These are phyloP conservation scores for Leccinellum rugosiceps DNA, from an alignment of 768 basidiomycete genomes.

Conservation along the genomic window DNA sequence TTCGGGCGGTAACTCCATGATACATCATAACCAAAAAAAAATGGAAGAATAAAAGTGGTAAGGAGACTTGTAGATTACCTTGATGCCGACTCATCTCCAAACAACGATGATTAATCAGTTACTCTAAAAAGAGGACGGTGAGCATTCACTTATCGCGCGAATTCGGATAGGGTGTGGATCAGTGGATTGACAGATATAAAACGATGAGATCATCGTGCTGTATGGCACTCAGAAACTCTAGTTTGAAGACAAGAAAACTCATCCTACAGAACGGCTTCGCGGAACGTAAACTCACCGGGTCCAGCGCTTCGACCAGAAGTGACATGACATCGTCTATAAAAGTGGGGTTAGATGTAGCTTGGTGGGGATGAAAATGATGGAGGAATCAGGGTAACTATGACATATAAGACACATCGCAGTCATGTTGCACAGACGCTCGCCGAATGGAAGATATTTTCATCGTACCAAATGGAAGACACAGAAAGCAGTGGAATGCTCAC, in stretches of 20 bases:
- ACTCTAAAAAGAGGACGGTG: constrained; percentile 6
- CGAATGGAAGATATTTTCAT: constrained; percentile 51
- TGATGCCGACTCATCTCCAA: not conserved
- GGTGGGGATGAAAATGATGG: constrained; percentile 17
- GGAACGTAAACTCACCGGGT: constrained; percentile 8
- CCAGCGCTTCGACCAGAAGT: not conserved
- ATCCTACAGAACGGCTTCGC: constrained; percentile 37
- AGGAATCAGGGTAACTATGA: constrained; percentile 92
- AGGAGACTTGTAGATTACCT: constrained; percentile 9
- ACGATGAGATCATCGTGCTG: constrained; percentile 64
- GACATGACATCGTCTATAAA: not conserved
- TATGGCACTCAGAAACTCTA: constrained; percentile 85
- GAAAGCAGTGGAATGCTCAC: constrained; percentile 5
- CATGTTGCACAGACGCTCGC: constrained; percentile 48
- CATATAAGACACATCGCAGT: constrained; percentile 58
- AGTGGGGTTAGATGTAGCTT: constrained; percentile 6
- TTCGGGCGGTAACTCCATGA: constrained; percentile 89
- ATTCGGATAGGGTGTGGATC: constrained; percentile 33
- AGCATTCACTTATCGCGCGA: not conserved
- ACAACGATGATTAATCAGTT: not conserved
- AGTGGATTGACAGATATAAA: constrained; percentile 60
- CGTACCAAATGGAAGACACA: constrained; percentile 21
- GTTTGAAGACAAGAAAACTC: constrained; percentile 72
- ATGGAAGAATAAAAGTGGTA: not conserved
- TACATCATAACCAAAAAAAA: constrained; percentile 13